phyloP scores from a whole-genome alignment of 2,329 filamentous ascomycete genomes.

The Curvularia spicifera region DNA sequence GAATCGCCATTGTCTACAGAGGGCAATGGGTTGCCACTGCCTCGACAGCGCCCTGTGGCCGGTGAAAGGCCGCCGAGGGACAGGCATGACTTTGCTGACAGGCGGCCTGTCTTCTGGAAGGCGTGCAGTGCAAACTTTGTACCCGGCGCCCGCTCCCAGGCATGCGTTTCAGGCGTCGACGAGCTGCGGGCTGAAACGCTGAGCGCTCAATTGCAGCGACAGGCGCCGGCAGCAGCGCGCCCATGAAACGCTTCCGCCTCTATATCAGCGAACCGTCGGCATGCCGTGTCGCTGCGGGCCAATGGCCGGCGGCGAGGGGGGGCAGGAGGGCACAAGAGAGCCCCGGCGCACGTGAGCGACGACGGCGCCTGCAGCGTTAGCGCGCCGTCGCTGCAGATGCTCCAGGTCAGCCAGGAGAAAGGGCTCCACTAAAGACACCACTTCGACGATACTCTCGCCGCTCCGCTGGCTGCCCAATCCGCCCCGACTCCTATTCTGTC shows the following conservation, averaged over 20 bases:
- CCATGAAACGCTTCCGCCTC: slow-evolving; percentile 21
- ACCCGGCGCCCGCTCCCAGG: no score
- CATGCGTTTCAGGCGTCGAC: neutral
- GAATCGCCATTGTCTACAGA: no score
- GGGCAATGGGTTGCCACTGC: neutral
- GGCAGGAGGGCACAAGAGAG: neutral
- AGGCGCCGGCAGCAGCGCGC: slow-evolving; percentile 25
- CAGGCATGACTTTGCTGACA: neutral
- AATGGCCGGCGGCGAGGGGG: no score
- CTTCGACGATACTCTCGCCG: slow-evolving; percentile 18
- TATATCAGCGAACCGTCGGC: no score
- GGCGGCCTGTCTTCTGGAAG: neutral
- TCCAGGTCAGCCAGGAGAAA: slow-evolving; percentile 18
- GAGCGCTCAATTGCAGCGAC: slow-evolving; percentile 14
- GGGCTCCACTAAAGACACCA: slow-evolving; percentile 29
- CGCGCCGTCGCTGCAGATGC: slow-evolving; percentile 17
- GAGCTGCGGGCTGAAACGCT: slow-evolving; percentile 38
- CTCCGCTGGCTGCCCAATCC: slow-evolving; percentile 15
- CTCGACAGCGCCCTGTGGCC: neutral
- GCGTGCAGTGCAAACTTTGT: neutral
- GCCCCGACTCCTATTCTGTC: slow-evolving; percentile 5
- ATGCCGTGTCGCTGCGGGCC: no score
- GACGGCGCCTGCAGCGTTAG: slow-evolving; percentile 14
- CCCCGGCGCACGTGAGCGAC: slow-evolving; percentile 24
- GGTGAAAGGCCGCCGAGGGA: neutral